Evolutionary conservation across 352 stramenopile species (phyloP).

Genomic region (Peronospora belbahrii): DNA sequence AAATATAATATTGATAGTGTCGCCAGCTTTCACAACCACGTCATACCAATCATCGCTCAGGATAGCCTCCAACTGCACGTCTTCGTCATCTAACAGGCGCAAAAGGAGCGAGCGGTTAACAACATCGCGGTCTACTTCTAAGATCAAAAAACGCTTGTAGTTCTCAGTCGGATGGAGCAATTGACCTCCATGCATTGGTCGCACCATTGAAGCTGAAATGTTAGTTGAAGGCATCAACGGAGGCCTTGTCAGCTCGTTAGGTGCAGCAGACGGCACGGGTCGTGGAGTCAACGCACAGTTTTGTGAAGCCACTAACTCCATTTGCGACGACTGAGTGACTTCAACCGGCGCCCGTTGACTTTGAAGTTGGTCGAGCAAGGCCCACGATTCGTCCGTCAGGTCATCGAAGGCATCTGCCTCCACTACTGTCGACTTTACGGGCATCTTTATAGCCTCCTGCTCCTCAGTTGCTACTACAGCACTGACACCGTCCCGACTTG

Average conservation of each 20-base stretch:
- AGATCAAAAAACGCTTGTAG: slow-evolving; percentile 53
- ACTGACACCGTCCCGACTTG: background rate
- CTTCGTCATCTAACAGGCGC: slow-evolving; percentile 57
- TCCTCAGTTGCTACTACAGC: background rate
- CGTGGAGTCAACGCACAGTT: slow-evolving; percentile 23
- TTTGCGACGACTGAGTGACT: slow-evolving; percentile 17
- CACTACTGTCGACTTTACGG: slow-evolving; percentile 6
- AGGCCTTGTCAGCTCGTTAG: slow-evolving; percentile 6
- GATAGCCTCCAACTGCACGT: slow-evolving; percentile 48
- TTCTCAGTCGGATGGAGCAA: slow-evolving; percentile 14
- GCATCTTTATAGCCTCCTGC: slow-evolving; percentile 3
- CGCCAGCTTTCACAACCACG: slow-evolving; percentile 53
- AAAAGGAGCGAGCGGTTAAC: slow-evolving; percentile 46
- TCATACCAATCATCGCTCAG: slow-evolving; percentile 75
- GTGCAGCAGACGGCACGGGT: slow-evolving; percentile 19
- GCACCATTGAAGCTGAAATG: slow-evolving; percentile 14
- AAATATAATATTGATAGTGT: slow-evolving; percentile 76
- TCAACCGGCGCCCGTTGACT: slow-evolving; percentile 32
- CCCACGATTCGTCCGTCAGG: slow-evolving; percentile 76
- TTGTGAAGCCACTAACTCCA: slow-evolving; percentile 22
- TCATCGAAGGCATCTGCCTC: slow-evolving; percentile 47
- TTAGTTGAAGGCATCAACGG: slow-evolving; percentile 2
- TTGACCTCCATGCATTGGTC: slow-evolving; percentile 6
- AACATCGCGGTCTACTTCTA: slow-evolving; percentile 53
- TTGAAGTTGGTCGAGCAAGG: slow-evolving; percentile 60